Conservation (phyloP, 805 yeast genomes). For the Helenozyma baotianmanensis region DNA sequence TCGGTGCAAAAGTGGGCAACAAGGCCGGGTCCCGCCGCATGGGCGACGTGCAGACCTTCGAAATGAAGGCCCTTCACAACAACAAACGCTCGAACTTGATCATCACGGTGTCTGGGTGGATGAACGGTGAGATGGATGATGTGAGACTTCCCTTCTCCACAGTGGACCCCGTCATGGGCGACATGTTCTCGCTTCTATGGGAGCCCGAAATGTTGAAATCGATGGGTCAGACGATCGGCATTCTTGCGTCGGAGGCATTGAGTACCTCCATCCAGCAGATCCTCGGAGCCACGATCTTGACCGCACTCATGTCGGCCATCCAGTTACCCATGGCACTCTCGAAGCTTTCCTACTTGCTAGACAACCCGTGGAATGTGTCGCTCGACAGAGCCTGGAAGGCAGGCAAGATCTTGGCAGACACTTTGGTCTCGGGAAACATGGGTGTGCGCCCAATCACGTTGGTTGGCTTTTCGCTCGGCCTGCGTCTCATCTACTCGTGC, state of each 20-base stretch:
- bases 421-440: conserved; percentile 76
- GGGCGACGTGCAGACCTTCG: conserved; percentile 92
- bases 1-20: conserved; percentile 87
- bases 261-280: conserved; percentile 94
- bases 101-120: conserved; percentile 95
- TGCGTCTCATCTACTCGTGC: conserved; percentile 88
- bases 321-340: conserved; percentile 91
- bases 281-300: conserved; percentile 82
- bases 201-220: conserved; percentile 96
- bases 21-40: conserved; percentile 80
- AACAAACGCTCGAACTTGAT: conserved; percentile 83
- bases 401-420: conserved; percentile 86
- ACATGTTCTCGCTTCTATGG: conserved; percentile 86
- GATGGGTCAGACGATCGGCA: conserved; percentile 93
- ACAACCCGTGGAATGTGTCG: conserved; percentile 98
- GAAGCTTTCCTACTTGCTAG: conserved; percentile 81
- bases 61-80: conserved; percentile 87
- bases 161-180: conserved; percentile 97
- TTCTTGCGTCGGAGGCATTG: conserved; percentile 89
- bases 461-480: conserved; percentile 91
- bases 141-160: conserved; percentile 94
- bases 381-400: conserved; percentile 97
- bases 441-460: conserved; percentile 91
- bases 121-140: conserved; percentile 93
- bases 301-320: conserved; percentile 87